Conservation (phyloP, 1,139 yeast species). For the Zygosaccharomyces sapae region DNA sequence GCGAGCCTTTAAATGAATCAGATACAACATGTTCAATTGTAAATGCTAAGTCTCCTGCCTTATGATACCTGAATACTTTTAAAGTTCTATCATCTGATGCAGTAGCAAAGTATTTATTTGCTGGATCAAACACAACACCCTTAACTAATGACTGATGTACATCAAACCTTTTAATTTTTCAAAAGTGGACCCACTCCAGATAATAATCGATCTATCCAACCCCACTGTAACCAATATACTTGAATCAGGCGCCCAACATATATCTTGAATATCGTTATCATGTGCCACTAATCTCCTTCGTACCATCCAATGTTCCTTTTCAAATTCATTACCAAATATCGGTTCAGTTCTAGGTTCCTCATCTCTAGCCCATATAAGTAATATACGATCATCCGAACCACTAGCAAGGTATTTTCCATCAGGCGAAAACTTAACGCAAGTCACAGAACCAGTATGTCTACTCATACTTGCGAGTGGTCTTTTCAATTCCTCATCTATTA, state of each 20-base stretch:
- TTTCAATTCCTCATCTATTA: conserved; percentile 37
- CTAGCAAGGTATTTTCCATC: conserved; percentile 86
- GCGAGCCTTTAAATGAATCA: conserved; percentile 83
- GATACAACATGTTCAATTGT: conserved; percentile 78
- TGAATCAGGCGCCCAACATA: conserved; percentile 97
- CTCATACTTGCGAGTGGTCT: conserved; percentile 76
- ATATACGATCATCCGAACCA: conserved; percentile 91
- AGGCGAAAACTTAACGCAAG: conserved; percentile 87
- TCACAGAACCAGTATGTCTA: conserved; percentile 88
- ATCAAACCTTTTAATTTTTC: conserved; percentile 86
- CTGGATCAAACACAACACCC: conserved; percentile 96
- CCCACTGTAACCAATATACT: conserved; percentile 89
- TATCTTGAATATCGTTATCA: conserved; percentile 94
- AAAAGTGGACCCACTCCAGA: conserved; percentile 92
- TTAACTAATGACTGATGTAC: conserved; percentile 94
- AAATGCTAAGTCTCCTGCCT: conserved; percentile 72
- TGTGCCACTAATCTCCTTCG: conserved; percentile 89
- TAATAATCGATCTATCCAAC: conserved; percentile 80
- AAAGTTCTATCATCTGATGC: conserved; percentile 94
- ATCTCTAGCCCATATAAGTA: conserved; percentile 89
- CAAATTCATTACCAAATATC: conserved; percentile 56
- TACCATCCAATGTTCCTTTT: conserved; percentile 89
- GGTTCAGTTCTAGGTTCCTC: conserved; percentile 63
- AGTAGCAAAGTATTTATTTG: conserved; percentile 94
- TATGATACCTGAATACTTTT: conserved; percentile 78